Evolutionary conservation across 1,284 basidiomycete genomes (phyloP).

Genomic region (Tilletia caries): DNA sequence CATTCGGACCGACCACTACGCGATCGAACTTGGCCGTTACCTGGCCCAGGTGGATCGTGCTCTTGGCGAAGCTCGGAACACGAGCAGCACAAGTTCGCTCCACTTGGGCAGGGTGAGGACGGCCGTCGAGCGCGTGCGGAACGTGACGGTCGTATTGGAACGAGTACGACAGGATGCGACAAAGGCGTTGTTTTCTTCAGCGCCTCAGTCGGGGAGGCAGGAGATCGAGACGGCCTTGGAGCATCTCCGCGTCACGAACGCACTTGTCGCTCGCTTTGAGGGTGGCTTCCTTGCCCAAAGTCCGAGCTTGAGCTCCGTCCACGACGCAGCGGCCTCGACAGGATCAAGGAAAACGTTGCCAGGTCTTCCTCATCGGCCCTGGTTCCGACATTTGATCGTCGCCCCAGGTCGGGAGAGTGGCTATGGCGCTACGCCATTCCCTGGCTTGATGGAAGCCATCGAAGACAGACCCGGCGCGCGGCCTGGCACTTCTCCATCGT

Average conservation of each 20-base stretch:
- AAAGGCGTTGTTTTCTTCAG: background rate
- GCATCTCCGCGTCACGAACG: slow-evolving; percentile 2
- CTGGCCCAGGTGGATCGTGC: slow-evolving; percentile 27
- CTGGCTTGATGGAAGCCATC: slow-evolving; percentile 68
- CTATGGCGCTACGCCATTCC: slow-evolving; percentile 82
- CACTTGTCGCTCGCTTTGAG: slow-evolving; percentile 5
- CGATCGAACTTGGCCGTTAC: slow-evolving; percentile 31
- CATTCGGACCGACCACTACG: slow-evolving; percentile 65
- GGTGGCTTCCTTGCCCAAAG: background rate
- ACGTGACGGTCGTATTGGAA: background rate
- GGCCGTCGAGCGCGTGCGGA: background rate
- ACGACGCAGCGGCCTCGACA: background rate
- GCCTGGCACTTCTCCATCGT: too few species aligned
- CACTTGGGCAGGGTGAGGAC: background rate
- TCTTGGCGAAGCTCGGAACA: slow-evolving; percentile 6
- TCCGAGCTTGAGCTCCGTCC: background rate
- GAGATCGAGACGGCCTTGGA: background rate
- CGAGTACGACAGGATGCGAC: background rate
- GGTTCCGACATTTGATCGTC: slow-evolving; percentile 80
- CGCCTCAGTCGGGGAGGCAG: background rate
- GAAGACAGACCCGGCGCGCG: too few species aligned
- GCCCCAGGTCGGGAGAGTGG: slow-evolving; percentile 84
- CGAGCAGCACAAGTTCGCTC: background rate
- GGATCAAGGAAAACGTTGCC: background rate
- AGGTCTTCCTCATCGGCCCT: slow-evolving; percentile 68